Evolutionary conservation across 371 early-diverging fungal genomes (phyloP).

Genomic region (Actinomucor elegans): DNA sequence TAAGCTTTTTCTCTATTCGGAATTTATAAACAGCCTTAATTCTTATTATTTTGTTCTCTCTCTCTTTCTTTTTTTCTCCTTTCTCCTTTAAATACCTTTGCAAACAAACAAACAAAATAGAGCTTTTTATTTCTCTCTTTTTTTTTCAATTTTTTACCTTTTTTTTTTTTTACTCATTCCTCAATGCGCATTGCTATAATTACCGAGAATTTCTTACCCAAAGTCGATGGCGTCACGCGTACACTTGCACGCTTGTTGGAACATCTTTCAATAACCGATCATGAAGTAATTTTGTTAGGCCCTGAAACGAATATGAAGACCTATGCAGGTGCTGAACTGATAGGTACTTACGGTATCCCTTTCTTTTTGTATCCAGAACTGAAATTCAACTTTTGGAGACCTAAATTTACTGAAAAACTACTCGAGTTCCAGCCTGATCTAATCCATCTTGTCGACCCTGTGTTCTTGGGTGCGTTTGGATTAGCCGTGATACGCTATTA

Average conservation of each 20-base stretch:
- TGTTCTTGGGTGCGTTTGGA: conserved; percentile 42
- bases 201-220: conserved; percentile 52
- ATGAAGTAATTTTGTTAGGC: conserved; percentile 41
- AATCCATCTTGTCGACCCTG: conserved; percentile 52
- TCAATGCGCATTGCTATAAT: conserved; percentile 50
- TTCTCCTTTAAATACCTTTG: neutral
- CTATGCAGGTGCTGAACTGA: conserved; percentile 41
- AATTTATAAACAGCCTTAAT: no score
- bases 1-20: no score
- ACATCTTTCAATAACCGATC: conserved; percentile 31
- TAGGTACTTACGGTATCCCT: conserved; percentile 48
- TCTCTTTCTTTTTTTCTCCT: neutral
- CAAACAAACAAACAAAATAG: no score
- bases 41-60: no score
- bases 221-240: conserved; percentile 55
- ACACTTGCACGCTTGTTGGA: conserved; percentile 43
- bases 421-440: conserved; percentile 45
- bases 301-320: conserved; percentile 41
- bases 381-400: conserved; percentile 48
- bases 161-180: neutral
- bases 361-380: conserved; percentile 51
- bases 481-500: conserved; percentile 24
- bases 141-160: neutral
- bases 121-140: neutral
- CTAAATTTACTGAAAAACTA: conserved; percentile 35